These are phyloP conservation scores for Ophiocordyceps australis DNA, from an alignment of 2,329 filamentous ascomycete species.

Conservation along the genomic window DNA sequence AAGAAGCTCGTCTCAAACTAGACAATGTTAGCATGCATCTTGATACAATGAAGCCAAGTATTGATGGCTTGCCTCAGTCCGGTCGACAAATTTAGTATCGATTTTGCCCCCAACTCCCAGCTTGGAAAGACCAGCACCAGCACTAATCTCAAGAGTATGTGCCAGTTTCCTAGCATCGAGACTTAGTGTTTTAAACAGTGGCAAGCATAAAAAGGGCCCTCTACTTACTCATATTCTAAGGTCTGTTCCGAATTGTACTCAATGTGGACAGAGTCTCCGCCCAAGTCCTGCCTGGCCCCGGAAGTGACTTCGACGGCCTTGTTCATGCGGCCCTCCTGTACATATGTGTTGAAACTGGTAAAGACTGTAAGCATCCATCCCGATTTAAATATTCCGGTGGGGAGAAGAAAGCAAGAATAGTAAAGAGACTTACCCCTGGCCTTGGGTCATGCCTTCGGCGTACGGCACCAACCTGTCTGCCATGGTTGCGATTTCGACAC, in stretches of 20 bases:
- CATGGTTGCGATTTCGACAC: background rate
- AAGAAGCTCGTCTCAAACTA: conserved; percentile 2
- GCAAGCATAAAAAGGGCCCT: background rate
- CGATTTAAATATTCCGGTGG: background rate
- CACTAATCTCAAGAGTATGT: background rate
- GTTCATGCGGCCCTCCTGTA: background rate
- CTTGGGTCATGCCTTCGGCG: background rate
- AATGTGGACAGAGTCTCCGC: background rate
- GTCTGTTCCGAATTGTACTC: background rate
- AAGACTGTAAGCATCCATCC: background rate
- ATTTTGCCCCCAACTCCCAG: background rate
- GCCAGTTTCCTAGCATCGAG: background rate
- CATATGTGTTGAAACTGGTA: conserved; percentile 1
- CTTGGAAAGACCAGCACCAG: background rate
- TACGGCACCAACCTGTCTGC: background rate
- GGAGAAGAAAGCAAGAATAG: too few species aligned
- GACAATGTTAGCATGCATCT: too few species aligned
- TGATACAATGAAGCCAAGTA: too few species aligned
- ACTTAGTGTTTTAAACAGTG: background rate
- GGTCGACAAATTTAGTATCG: background rate
- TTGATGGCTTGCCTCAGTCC: background rate
- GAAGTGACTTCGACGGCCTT: background rate
- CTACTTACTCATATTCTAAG: background rate
- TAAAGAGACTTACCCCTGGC: conserved; percentile 1
- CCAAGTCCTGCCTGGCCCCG: too few species aligned